Percentiles rank a stretch among this genome's conserved stretches.
Evolutionary conservation across 2,329 filamentous ascomycete species (phyloP).

Genomic region (Verticillium tricorpus): DNA sequence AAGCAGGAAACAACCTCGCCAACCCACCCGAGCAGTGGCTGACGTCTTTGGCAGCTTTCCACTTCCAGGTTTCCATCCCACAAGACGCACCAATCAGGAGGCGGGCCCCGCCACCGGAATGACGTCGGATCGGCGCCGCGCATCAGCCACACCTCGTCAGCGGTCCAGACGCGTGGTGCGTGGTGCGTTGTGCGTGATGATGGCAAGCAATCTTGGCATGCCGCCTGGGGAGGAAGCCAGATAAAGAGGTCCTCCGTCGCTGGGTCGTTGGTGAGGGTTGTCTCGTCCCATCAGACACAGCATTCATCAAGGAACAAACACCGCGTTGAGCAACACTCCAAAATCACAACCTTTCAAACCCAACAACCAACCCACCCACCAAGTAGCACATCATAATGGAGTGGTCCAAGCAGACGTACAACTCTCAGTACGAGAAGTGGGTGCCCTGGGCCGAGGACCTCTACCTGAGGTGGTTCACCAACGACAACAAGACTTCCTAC

Average conservation of each 20-base stretch:
- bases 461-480: constrained; percentile 69
- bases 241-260: neutral
- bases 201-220: neutral
- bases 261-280: neutral
- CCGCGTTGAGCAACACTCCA: neutral
- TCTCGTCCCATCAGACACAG: neutral
- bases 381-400: constrained; percentile 26
- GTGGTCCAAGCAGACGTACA: constrained; percentile 60
- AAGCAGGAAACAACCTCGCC: neutral
- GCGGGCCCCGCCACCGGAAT: neutral
- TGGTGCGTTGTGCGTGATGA: neutral
- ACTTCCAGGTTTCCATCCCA: neutral
- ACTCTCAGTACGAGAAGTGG: constrained; percentile 70
- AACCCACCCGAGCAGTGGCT: neutral
- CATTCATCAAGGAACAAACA: neutral
- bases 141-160: constrained; percentile 1
- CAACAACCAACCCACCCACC: neutral
- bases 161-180: neutral
- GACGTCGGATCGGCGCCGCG: neutral
- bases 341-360: neutral
- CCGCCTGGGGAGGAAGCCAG: neutral
- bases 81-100: neutral
- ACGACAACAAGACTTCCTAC: constrained; percentile 73
- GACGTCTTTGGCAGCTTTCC: neutral
- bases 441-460: constrained; percentile 73